Base-by-base conservation (phyloP, 257 asterid genomes). In the Handroanthus guayacan region DNA sequence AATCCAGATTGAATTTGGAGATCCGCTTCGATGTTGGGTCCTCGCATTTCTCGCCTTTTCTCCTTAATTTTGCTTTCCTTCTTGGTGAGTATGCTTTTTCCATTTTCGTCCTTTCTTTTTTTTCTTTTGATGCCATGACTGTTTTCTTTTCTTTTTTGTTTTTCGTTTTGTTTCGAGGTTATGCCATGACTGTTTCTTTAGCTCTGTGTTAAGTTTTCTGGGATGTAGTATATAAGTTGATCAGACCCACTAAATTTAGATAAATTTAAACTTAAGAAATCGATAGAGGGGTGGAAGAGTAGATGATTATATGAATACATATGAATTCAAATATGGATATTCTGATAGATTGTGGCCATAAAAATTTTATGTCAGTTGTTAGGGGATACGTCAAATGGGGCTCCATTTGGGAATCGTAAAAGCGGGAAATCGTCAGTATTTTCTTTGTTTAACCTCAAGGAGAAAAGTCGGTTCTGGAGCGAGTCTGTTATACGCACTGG, bases 401-500 rank as follows among this genome's bases (percentile, higher is more conserved):
- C 96, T 58, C 83, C 92, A 38, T 45, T 68, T 69, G 86, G 87
- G 52, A 88, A 69, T 67, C 84, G 86, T 60, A 91, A 87, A 82
- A 80, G 91, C 16, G 85, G 93, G 77, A 87, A 82, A 64, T 84
- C 92, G 34, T 84, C 99, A 0, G 96, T 92, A 51, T 93, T 95
- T 82, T 95, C 99, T 0, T 78, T 95, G 88, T 95, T 95, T 79
- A 95, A 95, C 82, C 94, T 95, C 79, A 91, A 81, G 89, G 93
- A 87, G 86, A 95, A 88, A 91, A 95, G 99, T 82, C 89, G 86
- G 50, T 92, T 92, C 85, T 95, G 99, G 99, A 92, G 89, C 45
- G 99, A 95, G 83, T 88, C 98, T 31, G 99, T 95, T 74, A 82
- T 95, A 56, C 98, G 86, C 38, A 84, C 82, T 54, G 99, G 99